These are phyloP conservation scores for Phanerochaete carnosa DNA, from an alignment of 768 basidiomycete species.

Conservation along the genomic window DNA sequence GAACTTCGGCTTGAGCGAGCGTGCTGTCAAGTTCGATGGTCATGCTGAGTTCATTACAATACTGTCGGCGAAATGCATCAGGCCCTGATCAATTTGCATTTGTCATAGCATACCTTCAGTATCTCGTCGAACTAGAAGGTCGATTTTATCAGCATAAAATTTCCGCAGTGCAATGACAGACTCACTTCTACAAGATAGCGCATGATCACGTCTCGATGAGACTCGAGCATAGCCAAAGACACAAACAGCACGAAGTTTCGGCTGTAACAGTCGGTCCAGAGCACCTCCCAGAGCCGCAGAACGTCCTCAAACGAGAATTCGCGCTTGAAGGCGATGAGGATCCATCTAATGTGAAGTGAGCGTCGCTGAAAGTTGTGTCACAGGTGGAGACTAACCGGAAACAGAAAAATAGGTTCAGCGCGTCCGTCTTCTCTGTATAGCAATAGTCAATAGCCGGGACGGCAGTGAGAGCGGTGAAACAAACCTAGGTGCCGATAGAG, in stretches of 20 bases:
- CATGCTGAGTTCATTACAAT: slow-evolving; percentile 93
- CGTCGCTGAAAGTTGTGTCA: background rate
- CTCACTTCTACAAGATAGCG: slow-evolving; percentile 92
- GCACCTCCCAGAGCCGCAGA: slow-evolving; percentile 86
- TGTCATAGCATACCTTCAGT: slow-evolving; percentile 47
- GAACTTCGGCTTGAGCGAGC: slow-evolving; percentile 93
- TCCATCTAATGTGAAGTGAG: slow-evolving; percentile 54
- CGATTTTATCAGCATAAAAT: slow-evolving; percentile 2
- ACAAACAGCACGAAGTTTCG: slow-evolving; percentile 88
- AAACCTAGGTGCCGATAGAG: slow-evolving; percentile 86
- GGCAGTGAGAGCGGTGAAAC: slow-evolving; percentile 9
- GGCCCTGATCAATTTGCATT: too few species aligned
- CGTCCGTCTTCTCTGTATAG: slow-evolving; percentile 72
- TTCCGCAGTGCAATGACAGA: background rate
- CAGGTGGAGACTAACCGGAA: slow-evolving; percentile 64
- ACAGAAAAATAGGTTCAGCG: slow-evolving; percentile 94
- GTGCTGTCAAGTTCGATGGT: slow-evolving; percentile 97
- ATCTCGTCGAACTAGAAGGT: slow-evolving; percentile 72
- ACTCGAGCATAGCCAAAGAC: slow-evolving; percentile 90
- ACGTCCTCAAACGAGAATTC: slow-evolving; percentile 95
- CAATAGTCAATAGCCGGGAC: background rate
- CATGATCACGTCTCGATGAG: slow-evolving; percentile 91
- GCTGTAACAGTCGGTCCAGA: slow-evolving; percentile 92
- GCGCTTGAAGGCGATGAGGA: slow-evolving; percentile 92
- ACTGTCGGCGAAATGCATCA: slow-evolving; percentile 37